These are phyloP conservation scores for Candida rishiriensis DNA, from an alignment of 805 yeast species.

Conservation along the genomic window DNA sequence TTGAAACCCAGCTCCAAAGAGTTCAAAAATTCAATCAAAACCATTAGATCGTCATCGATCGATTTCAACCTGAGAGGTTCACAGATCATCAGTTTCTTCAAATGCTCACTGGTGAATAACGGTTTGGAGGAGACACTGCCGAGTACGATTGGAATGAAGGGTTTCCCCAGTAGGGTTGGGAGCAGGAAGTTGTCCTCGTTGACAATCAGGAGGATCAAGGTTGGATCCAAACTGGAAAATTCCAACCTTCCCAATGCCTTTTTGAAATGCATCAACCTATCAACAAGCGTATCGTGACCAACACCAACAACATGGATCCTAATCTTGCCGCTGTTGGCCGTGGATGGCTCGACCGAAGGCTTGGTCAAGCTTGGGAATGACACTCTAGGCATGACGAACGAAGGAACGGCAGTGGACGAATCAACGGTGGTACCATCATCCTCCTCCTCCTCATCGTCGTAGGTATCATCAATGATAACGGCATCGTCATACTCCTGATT, in stretches of 20 bases:
- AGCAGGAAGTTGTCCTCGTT: constrained; percentile 25
- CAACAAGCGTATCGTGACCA: constrained; percentile 14
- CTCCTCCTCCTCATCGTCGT: constrained; percentile 12
- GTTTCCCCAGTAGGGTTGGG: constrained; percentile 25
- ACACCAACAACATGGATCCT: constrained; percentile 28
- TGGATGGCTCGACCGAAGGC: no score
- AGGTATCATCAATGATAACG: neutral
- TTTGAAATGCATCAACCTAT: constrained; percentile 23
- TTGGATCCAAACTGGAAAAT: constrained; percentile 23
- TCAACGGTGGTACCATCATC: constrained; percentile 22
- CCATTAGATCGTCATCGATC: constrained; percentile 28
- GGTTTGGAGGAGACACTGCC: constrained; percentile 3
- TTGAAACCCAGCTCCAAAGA: constrained; percentile 19
- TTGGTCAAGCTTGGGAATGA: constrained; percentile 20
- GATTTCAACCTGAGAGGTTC: constrained; percentile 28
- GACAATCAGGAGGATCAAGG: constrained; percentile 25
- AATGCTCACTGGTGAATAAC: constrained; percentile 9
- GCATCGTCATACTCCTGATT: constrained; percentile 7
- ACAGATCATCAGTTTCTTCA: constrained; percentile 26
- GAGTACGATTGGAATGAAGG: constrained; percentile 28
- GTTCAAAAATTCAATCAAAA: constrained; percentile 28
- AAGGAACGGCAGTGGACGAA: constrained; percentile 28
- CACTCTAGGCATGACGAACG: constrained; percentile 36
- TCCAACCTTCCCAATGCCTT: constrained; percentile 26
- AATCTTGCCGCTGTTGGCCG: no score